phyloP scores from a whole-genome alignment of 129 eudicot species.

The Centrapalus pauciflorus region DNA sequence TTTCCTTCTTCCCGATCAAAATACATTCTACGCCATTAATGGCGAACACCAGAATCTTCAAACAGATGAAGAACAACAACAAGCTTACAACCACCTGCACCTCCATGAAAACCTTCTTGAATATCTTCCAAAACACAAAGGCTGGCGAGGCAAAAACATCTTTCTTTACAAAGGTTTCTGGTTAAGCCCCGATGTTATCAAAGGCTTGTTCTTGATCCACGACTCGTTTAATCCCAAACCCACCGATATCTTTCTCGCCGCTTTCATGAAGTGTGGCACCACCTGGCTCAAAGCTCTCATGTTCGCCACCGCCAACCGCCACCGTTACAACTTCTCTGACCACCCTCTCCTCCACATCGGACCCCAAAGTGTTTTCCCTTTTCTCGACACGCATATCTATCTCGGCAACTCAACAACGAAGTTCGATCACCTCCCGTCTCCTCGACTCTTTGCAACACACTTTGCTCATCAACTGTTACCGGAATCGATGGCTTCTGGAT shows the following conservation, averaged over 20 bases:
- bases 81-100: background rate
- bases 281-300: conserved; percentile 60
- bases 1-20: conserved; percentile 10
- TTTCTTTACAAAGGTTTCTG: conserved; percentile 35
- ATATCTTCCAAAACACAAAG: conserved; percentile 32
- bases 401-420: background rate
- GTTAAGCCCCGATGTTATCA: conserved; percentile 15
- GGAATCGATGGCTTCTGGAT: conserved; percentile 17
- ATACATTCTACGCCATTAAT: background rate
- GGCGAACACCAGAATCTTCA: background rate
- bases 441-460: conserved; percentile 45
- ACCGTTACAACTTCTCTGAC: conserved; percentile 15
- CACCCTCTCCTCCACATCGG: conserved; percentile 36
- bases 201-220: conserved; percentile 19
- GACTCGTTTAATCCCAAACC: conserved; percentile 34
- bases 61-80: background rate
- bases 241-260: conserved; percentile 41
- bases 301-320: conserved; percentile 32
- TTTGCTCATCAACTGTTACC: conserved; percentile 30
- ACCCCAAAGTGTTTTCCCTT: conserved; percentile 45
- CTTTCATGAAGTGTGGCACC: conserved; percentile 49
- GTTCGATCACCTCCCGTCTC: conserved; percentile 1
- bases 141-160: conserved; percentile 33
- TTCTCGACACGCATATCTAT: conserved; percentile 25
- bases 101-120: background rate